Percentiles rank a stretch among this genome's conserved stretches.
phyloP scores from a whole-genome alignment of 176 grass and related monocot species.

The bread wheat (Triticum aestivum) region IWGSC_CS_RefSeq_v2.1 NC_057810.1:529045755-529046254 shows the following conservation, averaged over 20 bases:
- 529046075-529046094: slow-evolving; percentile 20
- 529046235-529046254: slow-evolving; percentile 62
- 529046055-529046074: slow-evolving; percentile 2
- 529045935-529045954: not conserved
- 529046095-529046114: slow-evolving; percentile 19
- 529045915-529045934: not conserved
- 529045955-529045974: slow-evolving; percentile 11
- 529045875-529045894: not conserved
- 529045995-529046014: slow-evolving; percentile 19
- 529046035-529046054: slow-evolving; percentile 24
- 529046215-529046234: slow-evolving; percentile 55
- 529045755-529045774: slow-evolving; percentile 23
- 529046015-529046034: not conserved
- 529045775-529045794: slow-evolving; percentile 39
- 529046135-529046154: slow-evolving; percentile 42
- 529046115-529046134: slow-evolving; percentile 43
- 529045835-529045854: slow-evolving; percentile 28
- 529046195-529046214: slow-evolving; percentile 54
- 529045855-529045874: not conserved
- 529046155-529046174: slow-evolving; percentile 14
- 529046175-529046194: slow-evolving; percentile 47
- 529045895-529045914: not conserved
- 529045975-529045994: slow-evolving; percentile 29
- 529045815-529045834: slow-evolving; percentile 23
- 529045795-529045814: not conserved